phyloP scores from a whole-genome alignment of 1,284 basidiomycete species.

The Cryptococcus sp. region DNA sequence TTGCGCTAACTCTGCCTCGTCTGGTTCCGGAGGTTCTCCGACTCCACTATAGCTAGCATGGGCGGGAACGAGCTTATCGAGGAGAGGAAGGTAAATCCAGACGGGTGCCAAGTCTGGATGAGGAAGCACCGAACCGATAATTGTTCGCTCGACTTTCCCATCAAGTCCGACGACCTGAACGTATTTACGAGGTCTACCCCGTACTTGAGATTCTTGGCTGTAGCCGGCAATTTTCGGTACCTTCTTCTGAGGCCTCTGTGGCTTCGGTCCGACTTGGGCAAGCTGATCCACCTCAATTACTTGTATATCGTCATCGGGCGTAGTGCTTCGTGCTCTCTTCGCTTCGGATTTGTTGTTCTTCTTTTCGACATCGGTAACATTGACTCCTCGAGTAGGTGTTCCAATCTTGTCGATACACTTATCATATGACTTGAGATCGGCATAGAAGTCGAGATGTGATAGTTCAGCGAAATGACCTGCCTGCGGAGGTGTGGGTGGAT shows the following conservation, averaged over 20 bases:
- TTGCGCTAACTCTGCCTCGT: no score
- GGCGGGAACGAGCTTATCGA: conserved; percentile 23
- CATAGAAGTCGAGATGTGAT: conserved; percentile 10
- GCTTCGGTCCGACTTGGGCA: no score
- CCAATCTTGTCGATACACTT: background rate
- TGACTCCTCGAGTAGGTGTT: background rate
- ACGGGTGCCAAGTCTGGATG: conserved; percentile 25
- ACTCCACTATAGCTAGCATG: conserved; percentile 28
- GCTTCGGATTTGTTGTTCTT: no score
- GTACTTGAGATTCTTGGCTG: conserved; percentile 23
- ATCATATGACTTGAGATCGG: background rate
- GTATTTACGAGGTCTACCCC: conserved; percentile 42
- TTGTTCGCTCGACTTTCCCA: conserved; percentile 26
- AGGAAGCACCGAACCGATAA: conserved; percentile 24
- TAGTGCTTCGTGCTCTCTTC: no score
- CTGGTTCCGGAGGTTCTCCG: conserved; percentile 28
- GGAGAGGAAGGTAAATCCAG: conserved; percentile 24
- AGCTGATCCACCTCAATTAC: no score
- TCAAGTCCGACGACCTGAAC: conserved; percentile 35
- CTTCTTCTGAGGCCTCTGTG: no score
- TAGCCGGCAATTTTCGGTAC: no score
- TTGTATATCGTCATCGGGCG: no score
- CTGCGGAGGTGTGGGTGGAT: conserved; percentile 11
- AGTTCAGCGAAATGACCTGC: conserved; percentile 26
- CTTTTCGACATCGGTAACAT: no score